Evolutionary conservation across 2,329 filamentous ascomycete species (phyloP).

Genomic region (Curvularia lunata): DNA sequence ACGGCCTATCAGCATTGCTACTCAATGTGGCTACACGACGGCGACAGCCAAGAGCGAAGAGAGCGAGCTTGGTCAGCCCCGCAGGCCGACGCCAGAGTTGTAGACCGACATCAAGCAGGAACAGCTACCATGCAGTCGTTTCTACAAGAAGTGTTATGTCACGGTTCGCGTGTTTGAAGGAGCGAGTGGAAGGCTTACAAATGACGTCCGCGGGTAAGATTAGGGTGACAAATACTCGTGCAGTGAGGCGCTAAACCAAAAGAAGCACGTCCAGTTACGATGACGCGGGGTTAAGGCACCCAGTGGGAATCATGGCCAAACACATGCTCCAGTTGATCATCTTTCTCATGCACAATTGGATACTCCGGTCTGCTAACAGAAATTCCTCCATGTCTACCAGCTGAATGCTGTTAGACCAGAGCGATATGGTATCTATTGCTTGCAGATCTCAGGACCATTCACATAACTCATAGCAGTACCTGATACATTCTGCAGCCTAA

Average conservation of each 20-base stretch:
- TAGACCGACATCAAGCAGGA: background rate
- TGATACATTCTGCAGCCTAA: background rate
- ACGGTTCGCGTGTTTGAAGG: constrained; percentile 1
- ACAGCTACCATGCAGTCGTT: background rate
- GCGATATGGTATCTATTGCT: background rate
- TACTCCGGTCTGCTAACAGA: background rate
- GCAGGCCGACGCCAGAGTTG: background rate
- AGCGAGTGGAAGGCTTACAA: constrained; percentile 5
- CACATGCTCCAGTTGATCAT: background rate
- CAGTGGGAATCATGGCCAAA: background rate
- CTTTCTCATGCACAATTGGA: background rate
- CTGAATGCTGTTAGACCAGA: background rate
- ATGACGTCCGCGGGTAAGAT: background rate
- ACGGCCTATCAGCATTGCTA: background rate
- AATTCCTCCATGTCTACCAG: background rate
- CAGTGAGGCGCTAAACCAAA: background rate
- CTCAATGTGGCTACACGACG: background rate
- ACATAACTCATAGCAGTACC: background rate
- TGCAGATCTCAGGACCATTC: background rate
- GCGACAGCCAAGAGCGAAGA: background rate
- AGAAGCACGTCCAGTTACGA: background rate
- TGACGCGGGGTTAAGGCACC: background rate
- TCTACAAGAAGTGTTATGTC: constrained; percentile 1
- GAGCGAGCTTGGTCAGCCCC: constrained; percentile 12
- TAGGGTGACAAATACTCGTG: background rate